Evolutionary conservation across 805 yeast species (phyloP).

Genomic region (Babjeviella inositovora): DNA sequence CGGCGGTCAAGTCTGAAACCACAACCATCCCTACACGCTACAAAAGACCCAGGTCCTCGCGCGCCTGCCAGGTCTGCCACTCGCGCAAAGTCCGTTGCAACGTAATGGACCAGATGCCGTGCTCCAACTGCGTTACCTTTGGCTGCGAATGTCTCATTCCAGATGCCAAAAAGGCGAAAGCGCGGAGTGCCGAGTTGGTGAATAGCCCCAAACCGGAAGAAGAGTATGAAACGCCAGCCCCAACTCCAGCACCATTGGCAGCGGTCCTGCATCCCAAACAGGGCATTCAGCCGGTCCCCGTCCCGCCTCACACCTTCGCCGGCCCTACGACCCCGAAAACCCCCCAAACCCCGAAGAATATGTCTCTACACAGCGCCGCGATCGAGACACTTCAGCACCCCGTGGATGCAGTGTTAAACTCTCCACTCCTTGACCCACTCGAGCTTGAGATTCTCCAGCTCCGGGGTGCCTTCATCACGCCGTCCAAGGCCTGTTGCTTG

Average conservation of each 20-base stretch:
- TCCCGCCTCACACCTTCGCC: constrained; percentile 5
- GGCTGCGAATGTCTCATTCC: constrained; percentile 61
- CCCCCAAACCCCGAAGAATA: constrained; percentile 5
- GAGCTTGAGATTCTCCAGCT: constrained; percentile 49
- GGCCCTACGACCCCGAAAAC: constrained; percentile 4
- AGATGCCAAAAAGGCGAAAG: constrained; percentile 30
- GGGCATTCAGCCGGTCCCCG: constrained; percentile 1
- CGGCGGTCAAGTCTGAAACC: no score
- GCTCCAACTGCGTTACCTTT: constrained; percentile 59
- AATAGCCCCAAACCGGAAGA: constrained; percentile 3
- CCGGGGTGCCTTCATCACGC: constrained; percentile 59
- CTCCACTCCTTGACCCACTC: constrained; percentile 25
- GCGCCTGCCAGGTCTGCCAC: constrained; percentile 70
- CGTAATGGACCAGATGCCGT: constrained; percentile 39
- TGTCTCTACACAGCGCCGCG: constrained; percentile 15
- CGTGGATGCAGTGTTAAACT: constrained; percentile 10
- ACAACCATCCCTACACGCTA: no score
- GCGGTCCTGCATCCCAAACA: constrained; percentile 1
- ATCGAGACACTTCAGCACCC: constrained; percentile 8
- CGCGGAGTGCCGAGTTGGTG: constrained; percentile 13
- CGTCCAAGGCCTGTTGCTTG: constrained; percentile 38
- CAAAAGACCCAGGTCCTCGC: constrained; percentile 43
- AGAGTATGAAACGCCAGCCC: constrained; percentile 1
- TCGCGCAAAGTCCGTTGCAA: constrained; percentile 72
- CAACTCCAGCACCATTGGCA: constrained; percentile 2